Conservation (phyloP, 106 monocot species). For the Gastrodia elata region DNA sequence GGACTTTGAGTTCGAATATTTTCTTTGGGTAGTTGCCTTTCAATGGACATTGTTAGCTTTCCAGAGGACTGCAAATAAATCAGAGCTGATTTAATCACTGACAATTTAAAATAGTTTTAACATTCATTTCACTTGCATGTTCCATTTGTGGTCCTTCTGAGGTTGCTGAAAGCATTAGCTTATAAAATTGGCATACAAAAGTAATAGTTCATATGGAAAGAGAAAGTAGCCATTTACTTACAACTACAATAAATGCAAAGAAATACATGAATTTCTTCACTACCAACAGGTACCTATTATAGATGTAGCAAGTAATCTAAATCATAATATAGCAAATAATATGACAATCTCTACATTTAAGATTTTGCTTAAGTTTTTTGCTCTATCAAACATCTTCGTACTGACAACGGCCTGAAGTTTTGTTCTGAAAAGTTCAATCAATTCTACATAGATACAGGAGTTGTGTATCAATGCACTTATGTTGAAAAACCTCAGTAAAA, state of each 20-base stretch:
- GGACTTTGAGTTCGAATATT: conserved; percentile 26
- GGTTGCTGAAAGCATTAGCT: not conserved
- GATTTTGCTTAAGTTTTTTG: not conserved
- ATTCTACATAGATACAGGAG: no score
- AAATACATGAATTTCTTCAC: not conserved
- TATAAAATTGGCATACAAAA: not conserved
- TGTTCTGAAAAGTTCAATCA: no score
- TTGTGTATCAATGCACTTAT: no score
- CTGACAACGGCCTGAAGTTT: no score
- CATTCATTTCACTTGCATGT: not conserved
- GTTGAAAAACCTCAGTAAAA: no score
- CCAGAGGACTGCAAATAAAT: conserved; percentile 38
- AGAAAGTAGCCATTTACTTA: not conserved
- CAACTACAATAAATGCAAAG: not conserved
- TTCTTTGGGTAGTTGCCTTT: conserved; percentile 31
- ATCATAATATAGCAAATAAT: not conserved
- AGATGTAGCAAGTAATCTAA: not conserved
- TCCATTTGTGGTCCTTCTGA: not conserved
- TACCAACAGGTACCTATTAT: not conserved
- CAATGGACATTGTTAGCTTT: conserved; percentile 25
- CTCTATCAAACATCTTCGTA: not conserved
- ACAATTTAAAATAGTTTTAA: not conserved
- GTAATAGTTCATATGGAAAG: not conserved
- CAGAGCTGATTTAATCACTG: not conserved
- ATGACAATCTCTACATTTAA: not conserved